Evolutionary conservation across 2,329 filamentous ascomycete genomes (phyloP), one percentile per base, ranked within the genome.

Genomic region (Lachnellula suecica): DNA sequence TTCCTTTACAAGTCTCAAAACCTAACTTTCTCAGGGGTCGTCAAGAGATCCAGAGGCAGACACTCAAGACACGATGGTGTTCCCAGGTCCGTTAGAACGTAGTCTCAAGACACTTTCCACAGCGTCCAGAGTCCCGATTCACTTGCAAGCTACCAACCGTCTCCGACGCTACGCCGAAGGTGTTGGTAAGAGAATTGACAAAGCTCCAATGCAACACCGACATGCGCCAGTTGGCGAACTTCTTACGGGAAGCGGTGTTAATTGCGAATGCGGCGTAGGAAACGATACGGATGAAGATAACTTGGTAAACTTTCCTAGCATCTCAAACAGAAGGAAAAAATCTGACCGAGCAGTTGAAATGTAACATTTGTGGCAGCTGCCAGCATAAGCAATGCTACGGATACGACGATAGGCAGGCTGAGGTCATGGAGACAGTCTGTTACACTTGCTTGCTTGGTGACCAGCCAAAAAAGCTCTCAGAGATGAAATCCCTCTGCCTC

Each of bases 381-480:
- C 52, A 51, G n/a, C 62, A 64, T 37, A 31, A 44, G 31, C 49
- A 52, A 35, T 64, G 62, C 34, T 63, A 64, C 51, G 62, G 61
- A 10, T 62, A 60, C 43, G 41, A 54, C n/a, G 46, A 53, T 29
- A 19, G 24, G 15, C 42, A 45, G 2, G 17, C 6, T 22, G n/a
- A 37, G 6, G 40, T 37, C 8, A 20, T 25, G 20, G 20, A 52
- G 13, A 45, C 54, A 10, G 35, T 52, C 17, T 63, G 61, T 23
- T 63, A 63, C 41, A 41, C 48, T 7, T 63, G 61, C 35, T 46
- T 63, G 9, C 47, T 59, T 29, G 20, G 41, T 7, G 42, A 44
- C 24, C 27, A 51, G 24, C 23, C 27, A 3, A 44, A 25, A 11
- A 20, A 48, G 11, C 27, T 38, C 19, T 13, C 41, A 6, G 44